These are phyloP conservation scores for Erysimum cheiranthoides DNA, from an alignment of 345 rosid species.

Conservation along the genomic window DNA sequence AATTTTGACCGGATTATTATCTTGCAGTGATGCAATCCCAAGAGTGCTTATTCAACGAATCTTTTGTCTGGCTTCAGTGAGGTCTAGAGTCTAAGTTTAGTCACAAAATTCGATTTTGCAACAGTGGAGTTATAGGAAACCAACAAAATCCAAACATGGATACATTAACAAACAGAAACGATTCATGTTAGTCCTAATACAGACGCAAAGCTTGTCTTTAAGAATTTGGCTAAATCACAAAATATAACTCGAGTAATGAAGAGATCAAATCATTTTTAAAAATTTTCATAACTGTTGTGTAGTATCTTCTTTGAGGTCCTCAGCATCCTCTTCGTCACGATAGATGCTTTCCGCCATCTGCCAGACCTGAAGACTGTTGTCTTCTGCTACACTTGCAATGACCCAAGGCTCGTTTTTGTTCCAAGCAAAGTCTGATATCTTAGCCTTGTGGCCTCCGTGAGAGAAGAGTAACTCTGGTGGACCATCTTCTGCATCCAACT, in stretches of 20 bases:
- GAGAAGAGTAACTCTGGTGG: constrained; percentile 92
- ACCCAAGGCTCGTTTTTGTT: constrained; percentile 76
- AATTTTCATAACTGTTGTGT: not conserved
- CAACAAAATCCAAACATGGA: constrained; percentile 17
- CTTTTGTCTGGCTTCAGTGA: not conserved
- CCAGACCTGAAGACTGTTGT: constrained; percentile 82
- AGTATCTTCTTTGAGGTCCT: constrained; percentile 21
- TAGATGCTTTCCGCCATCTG: constrained; percentile 81
- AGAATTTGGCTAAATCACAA: not conserved
- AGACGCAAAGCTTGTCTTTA: constrained; percentile 6
- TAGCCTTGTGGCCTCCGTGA: constrained; percentile 87
- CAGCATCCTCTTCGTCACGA: constrained; percentile 58
- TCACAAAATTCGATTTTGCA: not conserved
- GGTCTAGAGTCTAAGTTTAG: not conserved
- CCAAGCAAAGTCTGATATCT: constrained; percentile 87
- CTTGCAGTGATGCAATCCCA: not conserved
- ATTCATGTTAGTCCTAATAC: constrained; percentile 25
- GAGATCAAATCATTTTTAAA: constrained; percentile 7
- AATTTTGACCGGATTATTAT: not conserved
- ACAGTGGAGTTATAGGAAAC: not conserved
- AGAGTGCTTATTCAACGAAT: not conserved
- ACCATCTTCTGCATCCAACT: constrained; percentile 84
- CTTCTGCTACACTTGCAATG: constrained; percentile 83
- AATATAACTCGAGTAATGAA: not conserved
- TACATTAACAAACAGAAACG: not conserved